Evolutionary conservation across 192 early-diverging fungal species (phyloP).

Genomic region (Anaeromyces robustus): DNA sequence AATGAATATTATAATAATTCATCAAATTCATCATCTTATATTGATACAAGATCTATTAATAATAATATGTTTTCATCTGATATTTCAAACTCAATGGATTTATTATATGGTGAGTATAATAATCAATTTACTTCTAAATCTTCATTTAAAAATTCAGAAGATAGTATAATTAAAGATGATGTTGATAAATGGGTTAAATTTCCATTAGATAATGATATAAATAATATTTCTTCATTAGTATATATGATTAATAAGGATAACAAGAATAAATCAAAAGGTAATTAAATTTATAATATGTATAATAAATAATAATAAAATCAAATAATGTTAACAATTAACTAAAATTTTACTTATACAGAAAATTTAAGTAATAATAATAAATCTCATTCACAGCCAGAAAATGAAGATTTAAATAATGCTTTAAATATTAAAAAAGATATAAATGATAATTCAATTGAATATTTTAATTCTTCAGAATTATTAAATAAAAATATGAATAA

Average conservation of each 20-base stretch:
- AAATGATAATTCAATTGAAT: too few species aligned
- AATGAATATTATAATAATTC: background rate
- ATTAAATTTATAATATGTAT: too few species aligned
- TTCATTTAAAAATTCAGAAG: background rate
- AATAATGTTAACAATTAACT: too few species aligned
- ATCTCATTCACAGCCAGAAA: too few species aligned
- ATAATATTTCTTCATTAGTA: background rate
- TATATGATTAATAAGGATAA: background rate
- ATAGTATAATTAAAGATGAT: background rate
- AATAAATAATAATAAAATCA: too few species aligned
- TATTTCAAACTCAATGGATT: background rate
- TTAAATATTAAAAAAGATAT: too few species aligned
- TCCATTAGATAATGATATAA: background rate
- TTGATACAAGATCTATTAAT: background rate
- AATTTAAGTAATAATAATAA: too few species aligned
- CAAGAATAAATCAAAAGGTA: background rate
- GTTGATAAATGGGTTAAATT: background rate
- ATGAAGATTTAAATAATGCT: too few species aligned
- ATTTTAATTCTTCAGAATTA: too few species aligned
- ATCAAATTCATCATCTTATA: background rate
- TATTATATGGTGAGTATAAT: background rate
- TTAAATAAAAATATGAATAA: too few species aligned
- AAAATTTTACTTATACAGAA: too few species aligned
- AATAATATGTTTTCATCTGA: background rate
- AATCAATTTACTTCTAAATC: background rate